Evolutionary conservation across 139 green algal species (phyloP), one percentile per base, ranked within the genome.

Genomic region (Tetradesmus lagerheimii): DNA sequence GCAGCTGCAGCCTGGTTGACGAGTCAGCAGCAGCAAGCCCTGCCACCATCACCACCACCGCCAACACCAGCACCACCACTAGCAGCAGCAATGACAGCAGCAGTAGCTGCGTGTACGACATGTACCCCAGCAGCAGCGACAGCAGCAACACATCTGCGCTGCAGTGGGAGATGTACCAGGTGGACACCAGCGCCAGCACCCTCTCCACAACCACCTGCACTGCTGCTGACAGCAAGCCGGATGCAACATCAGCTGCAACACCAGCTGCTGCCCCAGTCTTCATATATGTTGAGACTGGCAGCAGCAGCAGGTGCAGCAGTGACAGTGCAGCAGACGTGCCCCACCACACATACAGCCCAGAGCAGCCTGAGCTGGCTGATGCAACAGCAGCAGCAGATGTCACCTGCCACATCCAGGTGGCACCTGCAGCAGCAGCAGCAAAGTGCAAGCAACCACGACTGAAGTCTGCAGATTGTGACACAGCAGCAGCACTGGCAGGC

Each of bases 221-320:
- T 64, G 50, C 50, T 64, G 50, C 50, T 64, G 50, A 64, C 50
- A 64, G 50, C 50, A 64, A 64, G 50, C 50, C 50, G n/a, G n/a
- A n/a, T n/a, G n/a, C n/a, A n/a, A n/a, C n/a, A n/a, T n/a, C n/a
- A 64, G 16, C 18, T 27, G 15, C 15, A 20, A 64, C 50, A 25
- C 50, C 50, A 27, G 14, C 50, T 4, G 50, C 50, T 64, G 50
- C 50, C 15, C 15, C 14, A 64, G 15, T 64, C 14, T 64, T 25
- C 18, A 25, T 64, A 14, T 64, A 64, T 64, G 50, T 64, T 4
- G 50, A 64, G 38, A 39, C 37, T 57, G 77, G 18, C 75, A 81
- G 34, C 75, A 81, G 34, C 75, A 81, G 34, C 34, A 41, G 34
- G 35, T 53, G 76, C 76, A 82, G 76, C 76, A 82, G 76, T 18